These are phyloP conservation scores for Suillus luteus DNA, from an alignment of 768 basidiomycete genomes.

Conservation along the genomic window DNA sequence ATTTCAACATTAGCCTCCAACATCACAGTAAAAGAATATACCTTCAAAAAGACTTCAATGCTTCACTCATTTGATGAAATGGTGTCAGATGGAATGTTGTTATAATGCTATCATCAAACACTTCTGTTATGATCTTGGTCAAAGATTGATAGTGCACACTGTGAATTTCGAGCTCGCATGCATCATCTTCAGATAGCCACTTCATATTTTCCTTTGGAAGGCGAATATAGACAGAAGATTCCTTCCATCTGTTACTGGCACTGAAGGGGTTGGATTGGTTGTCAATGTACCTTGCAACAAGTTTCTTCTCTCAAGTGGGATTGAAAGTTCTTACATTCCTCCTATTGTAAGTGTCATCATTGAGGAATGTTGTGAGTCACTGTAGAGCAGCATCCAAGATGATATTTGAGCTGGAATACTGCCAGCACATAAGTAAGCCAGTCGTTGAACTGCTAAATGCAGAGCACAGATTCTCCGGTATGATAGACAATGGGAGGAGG, in stretches of 20 bases:
- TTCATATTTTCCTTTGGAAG: slow-evolving; percentile 11
- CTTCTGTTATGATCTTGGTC: slow-evolving; percentile 6
- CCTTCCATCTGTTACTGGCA: slow-evolving; percentile 10
- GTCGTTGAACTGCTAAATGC: slow-evolving; percentile 26
- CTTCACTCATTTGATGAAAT: slow-evolving; percentile 19
- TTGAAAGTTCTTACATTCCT: slow-evolving; percentile 25
- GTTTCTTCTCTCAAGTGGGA: slow-evolving; percentile 1
- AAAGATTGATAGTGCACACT: slow-evolving; percentile 7
- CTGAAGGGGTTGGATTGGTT: slow-evolving; percentile 7
- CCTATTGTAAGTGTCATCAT: slow-evolving; percentile 16
- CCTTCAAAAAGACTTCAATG: not conserved
- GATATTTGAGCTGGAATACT: slow-evolving; percentile 27
- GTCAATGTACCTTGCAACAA: slow-evolving; percentile 7
- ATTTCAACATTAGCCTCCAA: no score
- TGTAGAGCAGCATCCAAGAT: slow-evolving; percentile 33
- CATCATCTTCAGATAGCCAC: not conserved
- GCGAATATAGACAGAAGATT: slow-evolving; percentile 6
- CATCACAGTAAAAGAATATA: no score
- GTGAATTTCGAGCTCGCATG: slow-evolving; percentile 1
- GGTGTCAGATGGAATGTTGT: slow-evolving; percentile 25
- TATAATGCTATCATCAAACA: not conserved
- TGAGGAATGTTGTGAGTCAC: not conserved
- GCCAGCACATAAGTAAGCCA: slow-evolving; percentile 35
- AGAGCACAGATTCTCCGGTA: slow-evolving; percentile 1
- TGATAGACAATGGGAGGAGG: not conserved